Conservation (phyloP, 1,139 yeast species). For the Pichia sp. region DNA sequence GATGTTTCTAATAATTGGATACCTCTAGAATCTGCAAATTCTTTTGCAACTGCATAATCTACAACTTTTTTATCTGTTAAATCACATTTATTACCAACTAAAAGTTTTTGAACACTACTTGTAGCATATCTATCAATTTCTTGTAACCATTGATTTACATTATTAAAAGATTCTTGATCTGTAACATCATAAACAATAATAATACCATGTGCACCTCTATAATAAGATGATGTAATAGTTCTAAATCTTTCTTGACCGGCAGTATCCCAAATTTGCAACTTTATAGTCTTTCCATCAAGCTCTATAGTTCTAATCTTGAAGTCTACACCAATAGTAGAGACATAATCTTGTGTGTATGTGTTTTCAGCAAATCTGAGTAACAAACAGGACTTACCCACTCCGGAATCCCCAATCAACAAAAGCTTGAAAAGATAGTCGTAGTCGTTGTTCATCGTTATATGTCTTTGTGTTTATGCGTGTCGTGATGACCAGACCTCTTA, state of each 20-base stretch:
- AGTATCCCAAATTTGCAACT: constrained; percentile 98
- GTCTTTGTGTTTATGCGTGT: background rate
- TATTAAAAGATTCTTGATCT: constrained; percentile 94
- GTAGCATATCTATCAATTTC: constrained; percentile 98
- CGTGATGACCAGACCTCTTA: background rate
- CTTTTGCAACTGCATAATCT: constrained; percentile 94
- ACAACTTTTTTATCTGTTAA: constrained; percentile 90
- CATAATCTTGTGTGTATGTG: constrained; percentile 94
- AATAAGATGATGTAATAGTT: constrained; percentile 95
- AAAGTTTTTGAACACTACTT: constrained; percentile 91
- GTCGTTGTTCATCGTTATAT: constrained; percentile 59
- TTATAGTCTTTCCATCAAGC: constrained; percentile 93
- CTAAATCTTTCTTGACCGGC: constrained; percentile 99
- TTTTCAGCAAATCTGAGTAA: constrained; percentile 94
- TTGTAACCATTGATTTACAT: constrained; percentile 97
- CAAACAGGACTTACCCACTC: constrained; percentile 96
- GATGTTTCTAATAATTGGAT: constrained; percentile 96
- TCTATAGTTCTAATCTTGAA: constrained; percentile 97
- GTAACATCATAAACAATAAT: constrained; percentile 97
- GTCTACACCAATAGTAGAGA: constrained; percentile 96
- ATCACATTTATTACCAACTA: constrained; percentile 97
- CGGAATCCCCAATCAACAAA: constrained; percentile 93
- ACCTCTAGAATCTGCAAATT: constrained; percentile 93
- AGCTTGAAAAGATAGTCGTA: constrained; percentile 96
- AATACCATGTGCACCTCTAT: constrained; percentile 98